Percentiles rank a stretch among this genome's conserved stretches.
These are phyloP conservation scores for Carex pumila DNA, from an alignment of 176 grass and related monocot genomes.

Conservation along the genomic window DNA sequence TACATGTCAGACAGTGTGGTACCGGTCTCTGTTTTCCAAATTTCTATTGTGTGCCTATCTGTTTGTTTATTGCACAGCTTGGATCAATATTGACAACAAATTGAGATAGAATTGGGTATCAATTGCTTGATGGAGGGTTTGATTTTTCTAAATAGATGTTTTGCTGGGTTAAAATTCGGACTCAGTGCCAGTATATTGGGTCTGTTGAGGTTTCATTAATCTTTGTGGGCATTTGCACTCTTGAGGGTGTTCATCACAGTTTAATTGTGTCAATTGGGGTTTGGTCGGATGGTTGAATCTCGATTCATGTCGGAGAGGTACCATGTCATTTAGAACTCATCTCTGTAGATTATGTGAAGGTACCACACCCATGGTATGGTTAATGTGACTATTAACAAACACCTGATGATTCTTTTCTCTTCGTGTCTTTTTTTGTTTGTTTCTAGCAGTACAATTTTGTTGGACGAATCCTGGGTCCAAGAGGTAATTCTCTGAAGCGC, in stretches of 20 bases:
- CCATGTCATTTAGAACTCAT: neutral
- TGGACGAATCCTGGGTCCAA: conserved; percentile 86
- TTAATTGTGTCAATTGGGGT: neutral
- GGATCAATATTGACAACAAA: neutral
- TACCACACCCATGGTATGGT: neutral
- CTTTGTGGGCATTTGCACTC: neutral
- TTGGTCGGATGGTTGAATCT: neutral
- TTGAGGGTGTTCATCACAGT: neutral
- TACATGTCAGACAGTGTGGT: neutral
- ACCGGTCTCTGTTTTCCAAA: neutral
- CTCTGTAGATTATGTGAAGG: neutral
- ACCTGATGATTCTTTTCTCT: neutral
- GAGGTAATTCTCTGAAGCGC: conserved; percentile 93
- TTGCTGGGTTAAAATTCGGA: neutral
- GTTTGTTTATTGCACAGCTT: neutral
- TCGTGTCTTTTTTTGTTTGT: neutral
- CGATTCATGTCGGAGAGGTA: neutral
- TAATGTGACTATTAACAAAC: neutral
- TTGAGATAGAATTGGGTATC: neutral
- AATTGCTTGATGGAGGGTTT: neutral
- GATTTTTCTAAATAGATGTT: neutral
- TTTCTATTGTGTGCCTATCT: neutral
- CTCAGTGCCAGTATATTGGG: neutral
- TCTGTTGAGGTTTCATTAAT: neutral
- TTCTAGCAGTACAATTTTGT: conserved; percentile 84